A percentile compares a stretch with the other conserved stretches of the same genome.
Evolutionary conservation across 2,329 filamentous ascomycete species (phyloP).

Genomic region (Hypomyces perniciosus): DNA sequence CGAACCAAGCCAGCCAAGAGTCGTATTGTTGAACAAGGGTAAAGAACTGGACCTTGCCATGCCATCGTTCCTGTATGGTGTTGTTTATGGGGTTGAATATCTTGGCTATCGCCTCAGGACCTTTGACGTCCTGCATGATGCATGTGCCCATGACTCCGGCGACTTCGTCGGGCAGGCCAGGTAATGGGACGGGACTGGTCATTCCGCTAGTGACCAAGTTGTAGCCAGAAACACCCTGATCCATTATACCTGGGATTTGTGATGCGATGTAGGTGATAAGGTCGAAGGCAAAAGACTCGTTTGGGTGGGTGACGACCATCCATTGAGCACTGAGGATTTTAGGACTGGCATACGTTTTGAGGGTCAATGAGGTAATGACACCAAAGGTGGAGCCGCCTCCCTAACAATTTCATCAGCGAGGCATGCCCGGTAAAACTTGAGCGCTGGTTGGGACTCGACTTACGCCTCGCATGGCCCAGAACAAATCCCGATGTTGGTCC

Average conservation of each 20-base stretch:
- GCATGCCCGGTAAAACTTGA: too few species aligned
- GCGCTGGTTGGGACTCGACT: constrained; percentile 17
- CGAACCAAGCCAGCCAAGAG: constrained; percentile 34
- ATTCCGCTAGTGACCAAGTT: constrained; percentile 31
- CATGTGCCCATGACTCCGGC: constrained; percentile 30
- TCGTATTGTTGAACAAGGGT: constrained; percentile 19
- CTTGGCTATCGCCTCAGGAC: constrained; percentile 19
- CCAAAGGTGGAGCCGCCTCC: constrained; percentile 57
- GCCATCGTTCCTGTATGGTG: constrained; percentile 34
- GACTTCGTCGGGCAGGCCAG: constrained; percentile 25
- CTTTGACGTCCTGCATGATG: constrained; percentile 31
- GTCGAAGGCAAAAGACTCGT: constrained; percentile 37
- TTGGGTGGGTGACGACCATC: constrained; percentile 18
- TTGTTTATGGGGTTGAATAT: constrained; percentile 32
- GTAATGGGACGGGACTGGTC: constrained; percentile 32
- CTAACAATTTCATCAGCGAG: constrained; percentile 20
- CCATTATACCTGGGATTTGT: constrained; percentile 40
- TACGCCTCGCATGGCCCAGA: constrained; percentile 58
- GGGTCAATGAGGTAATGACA: constrained; percentile 51
- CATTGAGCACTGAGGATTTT: constrained; percentile 23
- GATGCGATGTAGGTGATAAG: constrained; percentile 42
- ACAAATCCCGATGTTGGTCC: constrained; percentile 50
- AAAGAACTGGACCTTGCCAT: constrained; percentile 19
- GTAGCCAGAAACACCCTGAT: constrained; percentile 47
- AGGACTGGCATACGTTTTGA: constrained; percentile 44